Conservation (phyloP, 345 rosid genomes). For the Dipteronia dyeriana region DNA sequence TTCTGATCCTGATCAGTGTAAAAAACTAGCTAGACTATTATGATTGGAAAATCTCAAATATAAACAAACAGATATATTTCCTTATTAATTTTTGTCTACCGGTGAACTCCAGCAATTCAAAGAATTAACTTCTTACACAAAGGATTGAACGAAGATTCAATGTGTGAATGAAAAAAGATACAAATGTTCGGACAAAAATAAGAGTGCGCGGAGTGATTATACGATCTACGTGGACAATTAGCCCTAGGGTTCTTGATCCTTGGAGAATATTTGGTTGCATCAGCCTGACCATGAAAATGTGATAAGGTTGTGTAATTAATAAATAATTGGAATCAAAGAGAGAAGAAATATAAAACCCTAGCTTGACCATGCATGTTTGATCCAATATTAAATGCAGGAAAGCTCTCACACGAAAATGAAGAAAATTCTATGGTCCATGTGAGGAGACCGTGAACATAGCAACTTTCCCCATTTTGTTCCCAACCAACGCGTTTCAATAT, state of each 20-base stretch:
- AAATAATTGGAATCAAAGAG: neutral
- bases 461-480: neutral
- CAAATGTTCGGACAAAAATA: too few relatives aligned
- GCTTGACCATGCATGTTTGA: neutral
- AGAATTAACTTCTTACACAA: too few relatives aligned
- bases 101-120: too few relatives aligned
- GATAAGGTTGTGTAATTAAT: neutral
- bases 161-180: too few relatives aligned
- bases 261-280: neutral
- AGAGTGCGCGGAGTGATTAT: too few relatives aligned
- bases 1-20: neutral
- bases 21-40: too few relatives aligned
- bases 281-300: too few relatives aligned
- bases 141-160: too few relatives aligned
- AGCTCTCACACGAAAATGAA: neutral
- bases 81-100: too few relatives aligned
- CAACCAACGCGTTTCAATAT: constrained; percentile 13
- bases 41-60: neutral
- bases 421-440: constrained; percentile 23
- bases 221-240: neutral
- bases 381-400: neutral
- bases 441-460: constrained; percentile 23
- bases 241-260: neutral
- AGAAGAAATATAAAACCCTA: neutral
- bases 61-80: too few relatives aligned